Evolutionary conservation across 2,329 filamentous ascomycete genomes (phyloP), one percentile per base, ranked within the genome.

Genomic region (Trichocomaceae sp.): DNA sequence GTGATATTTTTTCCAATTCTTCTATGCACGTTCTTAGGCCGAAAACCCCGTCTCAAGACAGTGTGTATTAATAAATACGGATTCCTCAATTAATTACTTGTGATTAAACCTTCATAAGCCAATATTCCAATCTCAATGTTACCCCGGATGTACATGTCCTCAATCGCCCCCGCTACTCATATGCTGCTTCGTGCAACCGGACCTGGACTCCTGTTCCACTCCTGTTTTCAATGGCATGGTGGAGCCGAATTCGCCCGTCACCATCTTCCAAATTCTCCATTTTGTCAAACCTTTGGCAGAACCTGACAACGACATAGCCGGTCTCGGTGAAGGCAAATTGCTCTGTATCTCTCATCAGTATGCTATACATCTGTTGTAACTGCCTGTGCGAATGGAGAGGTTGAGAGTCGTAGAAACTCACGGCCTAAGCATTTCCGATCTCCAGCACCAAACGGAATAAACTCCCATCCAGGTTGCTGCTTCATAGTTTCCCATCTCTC

Each of bases 381-480:
- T n/a, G n/a, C n/a, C n/a, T n/a, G 9, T 20, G 5, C 23, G 23
- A n/a, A n/a, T n/a, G 7, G 13, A 8, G 15, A 17, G 19, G 5
- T n/a, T 19, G n/a, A 44, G 19, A 15, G 13, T 13, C 1, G 13
- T 17, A 35, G 17, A 17, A 5, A 54, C 52, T 54, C 5, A 56
- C 54, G 63, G 9, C 64, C 65, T 26, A 67, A 56, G 41, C 63
- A 67, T 39, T 62, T 64, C 33, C 64, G 46, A 12, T 63, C 64
- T 0, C 64, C 64, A 44, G 57, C 62, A 44, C 62, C 62, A 59
- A 65, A 70, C 19, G 61, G 65, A 33, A 61, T 62, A 57, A 61
- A 67, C 0, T 74, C 75, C 77, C 77, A 81, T 8, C 63, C 61
- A 1, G 77, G 77, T 31, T 50, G 50, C 10, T 56, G 52, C 26